These are phyloP conservation scores for Karstenula rhodostoma DNA, from an alignment of 2,329 filamentous ascomycete species.

Conservation along the genomic window DNA sequence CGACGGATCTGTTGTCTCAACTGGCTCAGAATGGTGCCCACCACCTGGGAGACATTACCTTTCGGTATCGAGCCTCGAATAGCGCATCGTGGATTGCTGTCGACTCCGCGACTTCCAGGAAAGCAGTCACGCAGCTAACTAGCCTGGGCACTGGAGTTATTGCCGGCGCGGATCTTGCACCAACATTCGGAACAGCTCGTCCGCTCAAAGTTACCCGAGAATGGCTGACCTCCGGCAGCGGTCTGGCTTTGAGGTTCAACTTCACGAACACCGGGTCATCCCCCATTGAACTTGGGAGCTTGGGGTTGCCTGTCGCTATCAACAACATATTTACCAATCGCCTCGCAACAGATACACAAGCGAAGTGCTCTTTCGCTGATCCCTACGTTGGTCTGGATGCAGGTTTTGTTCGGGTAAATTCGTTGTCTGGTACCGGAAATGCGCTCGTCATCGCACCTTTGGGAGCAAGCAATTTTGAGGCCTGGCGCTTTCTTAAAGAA, in stretches of 20 bases:
- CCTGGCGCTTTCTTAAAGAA: constrained; percentile 63
- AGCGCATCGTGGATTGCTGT: constrained; percentile 55
- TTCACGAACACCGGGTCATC: constrained; percentile 55
- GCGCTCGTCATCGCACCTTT: constrained; percentile 65
- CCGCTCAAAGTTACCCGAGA: constrained; percentile 59
- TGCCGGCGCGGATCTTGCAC: constrained; percentile 52
- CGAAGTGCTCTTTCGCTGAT: constrained; percentile 64
- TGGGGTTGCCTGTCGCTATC: constrained; percentile 68
- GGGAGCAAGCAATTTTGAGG: constrained; percentile 61
- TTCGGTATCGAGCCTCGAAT: constrained; percentile 59
- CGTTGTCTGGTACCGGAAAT: constrained; percentile 61
- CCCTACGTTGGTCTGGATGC: constrained; percentile 68
- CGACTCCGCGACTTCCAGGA: constrained; percentile 57
- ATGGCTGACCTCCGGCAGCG: constrained; percentile 60
- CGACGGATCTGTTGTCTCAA: constrained; percentile 58
- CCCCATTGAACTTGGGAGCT: constrained; percentile 62
- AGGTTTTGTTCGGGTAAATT: constrained; percentile 64
- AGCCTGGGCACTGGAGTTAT: constrained; percentile 34
- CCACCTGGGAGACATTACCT: constrained; percentile 66
- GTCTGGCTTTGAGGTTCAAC: constrained; percentile 62
- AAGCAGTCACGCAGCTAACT: constrained; percentile 43
- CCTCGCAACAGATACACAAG: constrained; percentile 57
- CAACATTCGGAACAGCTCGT: constrained; percentile 52
- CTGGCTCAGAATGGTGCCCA: constrained; percentile 63
- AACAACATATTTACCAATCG: constrained; percentile 68